Evolutionary conservation across 1,284 basidiomycete genomes (phyloP).

Genomic region (Tilletia indica): DNA sequence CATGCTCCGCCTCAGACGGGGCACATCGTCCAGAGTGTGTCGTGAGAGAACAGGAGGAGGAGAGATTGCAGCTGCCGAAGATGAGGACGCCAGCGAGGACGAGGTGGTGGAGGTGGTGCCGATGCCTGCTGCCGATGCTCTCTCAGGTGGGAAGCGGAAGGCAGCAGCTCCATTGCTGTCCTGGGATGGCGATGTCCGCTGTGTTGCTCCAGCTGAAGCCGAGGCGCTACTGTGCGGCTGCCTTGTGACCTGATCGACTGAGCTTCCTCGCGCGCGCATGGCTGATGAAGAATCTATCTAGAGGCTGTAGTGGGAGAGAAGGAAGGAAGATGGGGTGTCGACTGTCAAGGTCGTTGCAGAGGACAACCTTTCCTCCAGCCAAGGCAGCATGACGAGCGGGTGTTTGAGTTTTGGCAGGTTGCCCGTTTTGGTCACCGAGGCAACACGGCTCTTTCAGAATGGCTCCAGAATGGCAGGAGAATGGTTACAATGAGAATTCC

Average conservation of each 20-base stretch:
- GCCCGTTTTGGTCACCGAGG: too few species aligned
- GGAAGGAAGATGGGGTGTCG: too few species aligned
- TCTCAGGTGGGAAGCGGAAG: not conserved
- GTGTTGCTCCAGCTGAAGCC: not conserved
- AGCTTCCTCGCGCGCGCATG: not conserved
- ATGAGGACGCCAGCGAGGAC: not conserved
- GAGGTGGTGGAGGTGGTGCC: not conserved
- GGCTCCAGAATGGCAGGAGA: too few species aligned
- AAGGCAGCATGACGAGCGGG: too few species aligned
- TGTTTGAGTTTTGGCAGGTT: too few species aligned
- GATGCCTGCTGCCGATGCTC: not conserved
- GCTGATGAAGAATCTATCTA: too few species aligned
- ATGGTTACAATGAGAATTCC: too few species aligned
- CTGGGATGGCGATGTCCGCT: not conserved
- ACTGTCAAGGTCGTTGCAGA: too few species aligned
- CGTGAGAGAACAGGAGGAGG: not conserved
- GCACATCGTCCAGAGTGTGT: conserved; percentile 3
- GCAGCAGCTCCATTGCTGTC: not conserved
- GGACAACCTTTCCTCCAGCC: too few species aligned
- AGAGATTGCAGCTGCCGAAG: not conserved
- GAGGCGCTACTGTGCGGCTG: not conserved
- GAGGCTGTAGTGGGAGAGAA: too few species aligned
- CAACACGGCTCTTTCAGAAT: too few species aligned
- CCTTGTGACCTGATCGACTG: not conserved
- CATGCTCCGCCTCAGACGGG: not conserved